Evolutionary conservation across 2,329 filamentous ascomycete genomes (phyloP), one percentile per base, ranked within the genome.

Genomic region (Hirsutella rhossiliensis): DNA sequence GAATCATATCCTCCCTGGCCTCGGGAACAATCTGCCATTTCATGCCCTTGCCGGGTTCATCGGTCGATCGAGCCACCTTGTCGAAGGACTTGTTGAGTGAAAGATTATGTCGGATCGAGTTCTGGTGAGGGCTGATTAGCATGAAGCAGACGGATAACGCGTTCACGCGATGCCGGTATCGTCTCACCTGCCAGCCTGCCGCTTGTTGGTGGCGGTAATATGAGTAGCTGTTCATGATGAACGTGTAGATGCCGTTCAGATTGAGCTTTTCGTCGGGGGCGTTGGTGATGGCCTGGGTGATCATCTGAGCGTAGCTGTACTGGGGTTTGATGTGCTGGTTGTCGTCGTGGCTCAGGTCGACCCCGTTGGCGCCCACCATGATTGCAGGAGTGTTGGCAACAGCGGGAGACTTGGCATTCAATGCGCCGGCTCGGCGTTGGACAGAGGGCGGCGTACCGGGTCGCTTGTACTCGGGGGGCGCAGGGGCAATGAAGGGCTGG

Each of bases 31-130:
- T 89, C 63, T 90, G 87, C 92, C 92, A 98, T 61, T 97, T 97
- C 88, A 96, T 97, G 27, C 92, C 92, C 62, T 98, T 98, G 12
- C 92, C 92, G 19, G 92, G 92, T 60, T 98, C 92, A 54, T 97
- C 87, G 0, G 88, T 95, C 15, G 86, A 82, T 40, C 92, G 82
- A 3, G 92, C 85, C 9, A 95, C 84, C 62, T 98, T 98, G 54
- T 88, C 82, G 57, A 98, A 98, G 0, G 84, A 80, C 60, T 96
- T 95, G 62, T 94, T 97, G 37, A 98, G 67, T 1, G 92, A 97
- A 13, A 98, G 65, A 54, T 98, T 98, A 61, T 98, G 92, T 12
- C 92, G 82, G 52, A 98, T 98, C 0, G 88, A 96, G 61, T 98
- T 98, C 79, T 87, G 38, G 18, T 11, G 39, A 31, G 9, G 11